Conservation (phyloP, 176 grass and related monocot genomes). For the Themeda triandra region DNA sequence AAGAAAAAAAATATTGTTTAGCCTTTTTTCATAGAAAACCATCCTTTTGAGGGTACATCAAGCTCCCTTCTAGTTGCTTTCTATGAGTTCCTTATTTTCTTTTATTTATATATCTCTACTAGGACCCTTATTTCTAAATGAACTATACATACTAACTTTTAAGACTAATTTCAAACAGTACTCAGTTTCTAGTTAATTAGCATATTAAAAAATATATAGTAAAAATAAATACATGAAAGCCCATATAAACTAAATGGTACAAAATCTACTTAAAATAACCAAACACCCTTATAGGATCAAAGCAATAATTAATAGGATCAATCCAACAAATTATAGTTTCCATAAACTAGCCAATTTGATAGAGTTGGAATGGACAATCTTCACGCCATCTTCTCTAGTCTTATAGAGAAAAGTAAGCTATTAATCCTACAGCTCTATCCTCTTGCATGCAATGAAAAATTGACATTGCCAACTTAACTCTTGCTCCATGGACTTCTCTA, state of each 20-base stretch:
- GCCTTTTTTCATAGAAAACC: neutral
- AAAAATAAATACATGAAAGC: conserved; percentile 17
- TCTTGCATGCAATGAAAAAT: neutral
- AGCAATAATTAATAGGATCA: neutral
- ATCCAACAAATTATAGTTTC: neutral
- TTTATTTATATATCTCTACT: neutral
- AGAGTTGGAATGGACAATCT: neutral
- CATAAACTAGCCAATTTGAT: neutral
- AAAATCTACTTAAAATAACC: neutral
- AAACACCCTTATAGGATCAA: neutral
- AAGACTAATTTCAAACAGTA: neutral
- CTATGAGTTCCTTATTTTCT: neutral
- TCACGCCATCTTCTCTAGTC: neutral
- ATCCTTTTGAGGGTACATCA: neutral
- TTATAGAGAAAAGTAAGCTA: neutral
- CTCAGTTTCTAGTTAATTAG: neutral
- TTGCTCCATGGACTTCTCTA: neutral
- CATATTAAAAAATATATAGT: neutral
- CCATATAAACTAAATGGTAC: neutral
- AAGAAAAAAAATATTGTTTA: neutral
- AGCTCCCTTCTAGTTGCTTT: neutral
- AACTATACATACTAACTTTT: neutral
- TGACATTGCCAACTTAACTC: neutral
- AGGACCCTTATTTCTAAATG: neutral
- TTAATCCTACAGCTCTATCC: neutral